phyloP scores from a whole-genome alignment of 768 basidiomycete genomes.

The Tulasnella sp. region DNA sequence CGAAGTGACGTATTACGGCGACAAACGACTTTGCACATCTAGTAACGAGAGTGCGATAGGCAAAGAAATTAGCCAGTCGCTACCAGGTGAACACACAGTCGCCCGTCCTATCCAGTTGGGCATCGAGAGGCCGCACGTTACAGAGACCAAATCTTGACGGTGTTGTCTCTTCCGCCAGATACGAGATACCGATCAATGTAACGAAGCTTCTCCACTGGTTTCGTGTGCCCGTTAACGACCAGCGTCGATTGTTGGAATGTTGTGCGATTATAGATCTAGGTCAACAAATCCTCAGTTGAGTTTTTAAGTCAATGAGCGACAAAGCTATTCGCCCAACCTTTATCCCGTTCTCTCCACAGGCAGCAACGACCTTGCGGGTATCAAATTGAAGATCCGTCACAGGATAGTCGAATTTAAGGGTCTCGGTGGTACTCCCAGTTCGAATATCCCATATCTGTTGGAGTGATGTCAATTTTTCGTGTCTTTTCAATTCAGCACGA shows the following conservation, averaged over 20 bases:
- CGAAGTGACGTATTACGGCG: background rate
- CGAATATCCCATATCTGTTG: constrained; percentile 92
- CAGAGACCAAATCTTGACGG: constrained; percentile 89
- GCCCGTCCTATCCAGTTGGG: background rate
- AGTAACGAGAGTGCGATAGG: background rate
- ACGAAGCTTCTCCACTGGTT: constrained; percentile 76
- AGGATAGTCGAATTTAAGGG: constrained; percentile 81
- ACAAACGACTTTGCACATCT: background rate
- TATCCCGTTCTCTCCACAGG: constrained; percentile 86
- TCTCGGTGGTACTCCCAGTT: constrained; percentile 79
- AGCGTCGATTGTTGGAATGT: constrained; percentile 81
- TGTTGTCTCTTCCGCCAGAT: constrained; percentile 79
- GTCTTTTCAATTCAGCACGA: background rate
- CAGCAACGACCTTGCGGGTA: constrained; percentile 83
- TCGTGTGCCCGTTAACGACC: constrained; percentile 85
- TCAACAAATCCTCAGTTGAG: background rate
- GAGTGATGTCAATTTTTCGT: background rate
- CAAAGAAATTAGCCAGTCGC: background rate
- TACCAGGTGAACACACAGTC: background rate
- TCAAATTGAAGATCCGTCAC: constrained; percentile 94
- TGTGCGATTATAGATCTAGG: constrained; percentile 88
- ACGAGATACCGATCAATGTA: constrained; percentile 96
- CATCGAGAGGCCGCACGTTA: constrained; percentile 30
- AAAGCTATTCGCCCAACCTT: constrained; percentile 48
- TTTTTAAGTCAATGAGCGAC: background rate